Percentiles rank a stretch among this genome's conserved stretches.
phyloP scores from a whole-genome alignment of 176 grass and related monocot genomes.

The Alloteropsis semialata region DNA sequence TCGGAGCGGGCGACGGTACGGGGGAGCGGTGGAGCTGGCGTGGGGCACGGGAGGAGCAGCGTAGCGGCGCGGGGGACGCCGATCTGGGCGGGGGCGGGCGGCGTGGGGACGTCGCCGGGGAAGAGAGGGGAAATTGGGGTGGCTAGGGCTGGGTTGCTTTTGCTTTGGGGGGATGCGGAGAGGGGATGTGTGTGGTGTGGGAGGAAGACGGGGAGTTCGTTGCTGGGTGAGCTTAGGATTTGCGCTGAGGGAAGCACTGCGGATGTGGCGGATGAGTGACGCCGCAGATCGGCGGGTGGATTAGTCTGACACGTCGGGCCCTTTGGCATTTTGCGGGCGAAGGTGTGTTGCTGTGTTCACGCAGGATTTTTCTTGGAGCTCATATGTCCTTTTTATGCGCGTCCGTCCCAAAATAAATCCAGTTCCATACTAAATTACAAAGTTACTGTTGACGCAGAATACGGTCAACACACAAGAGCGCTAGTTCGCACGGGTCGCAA shows the following conservation, averaged over 20 bases:
- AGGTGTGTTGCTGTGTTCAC: background rate
- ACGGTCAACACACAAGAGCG: too few species aligned
- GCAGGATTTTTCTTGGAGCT: background rate
- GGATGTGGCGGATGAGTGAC: constrained; percentile 25
- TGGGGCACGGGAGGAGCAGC: background rate
- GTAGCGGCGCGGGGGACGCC: background rate
- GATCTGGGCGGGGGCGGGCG: constrained; percentile 34
- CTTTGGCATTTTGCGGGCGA: background rate
- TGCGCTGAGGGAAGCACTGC: background rate
- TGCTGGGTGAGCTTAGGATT: constrained; percentile 44
- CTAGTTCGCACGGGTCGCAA: too few species aligned
- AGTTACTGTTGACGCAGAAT: too few species aligned
- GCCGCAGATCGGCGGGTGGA: background rate
- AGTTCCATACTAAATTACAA: too few species aligned
- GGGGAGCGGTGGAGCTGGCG: background rate
- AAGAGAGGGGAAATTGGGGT: constrained; percentile 39
- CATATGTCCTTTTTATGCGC: background rate
- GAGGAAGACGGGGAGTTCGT: constrained; percentile 5
- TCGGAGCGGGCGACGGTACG: constrained; percentile 23
- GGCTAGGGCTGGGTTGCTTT: constrained; percentile 8
- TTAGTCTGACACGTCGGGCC: constrained; percentile 26
- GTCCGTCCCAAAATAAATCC: too few species aligned
- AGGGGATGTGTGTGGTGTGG: background rate
- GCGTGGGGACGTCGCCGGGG: constrained; percentile 50
- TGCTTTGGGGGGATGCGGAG: constrained; percentile 2